phyloP scores from a whole-genome alignment of 1,284 basidiomycete genomes.

The Athelia psychrophila region DNA sequence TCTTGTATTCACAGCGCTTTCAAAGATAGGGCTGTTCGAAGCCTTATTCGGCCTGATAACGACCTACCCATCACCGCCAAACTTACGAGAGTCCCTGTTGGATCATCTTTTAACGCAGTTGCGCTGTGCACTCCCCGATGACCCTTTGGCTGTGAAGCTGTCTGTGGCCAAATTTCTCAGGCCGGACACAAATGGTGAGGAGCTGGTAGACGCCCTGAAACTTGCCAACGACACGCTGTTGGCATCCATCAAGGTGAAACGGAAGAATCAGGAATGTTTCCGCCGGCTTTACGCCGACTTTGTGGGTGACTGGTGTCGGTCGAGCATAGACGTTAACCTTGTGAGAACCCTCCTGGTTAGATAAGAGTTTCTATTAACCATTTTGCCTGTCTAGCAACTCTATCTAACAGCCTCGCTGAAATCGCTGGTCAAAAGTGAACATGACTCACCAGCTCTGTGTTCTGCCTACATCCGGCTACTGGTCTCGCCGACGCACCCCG shows the following conservation, averaged over 20 bases:
- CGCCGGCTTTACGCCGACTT: constrained; percentile 53
- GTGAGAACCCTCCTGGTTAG: constrained; percentile 34
- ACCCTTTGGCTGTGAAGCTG: constrained; percentile 51
- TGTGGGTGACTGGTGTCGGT: constrained; percentile 48
- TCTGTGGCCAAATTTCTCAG: constrained; percentile 45
- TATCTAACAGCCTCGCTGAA: constrained; percentile 22
- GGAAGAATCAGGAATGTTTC: constrained; percentile 30
- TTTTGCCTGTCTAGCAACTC: constrained; percentile 28
- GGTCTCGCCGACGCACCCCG: constrained; percentile 21
- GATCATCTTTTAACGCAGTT: constrained; percentile 53
- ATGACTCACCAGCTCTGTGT: background rate
- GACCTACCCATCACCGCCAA: constrained; percentile 49
- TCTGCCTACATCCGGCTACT: constrained; percentile 45
- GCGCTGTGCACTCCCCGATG: constrained; percentile 39
- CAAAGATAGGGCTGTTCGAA: constrained; percentile 56
- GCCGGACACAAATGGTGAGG: constrained; percentile 37
- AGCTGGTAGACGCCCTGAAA: constrained; percentile 54
- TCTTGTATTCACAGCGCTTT: constrained; percentile 42
- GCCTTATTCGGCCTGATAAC: constrained; percentile 52
- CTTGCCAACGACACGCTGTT: constrained; percentile 57
- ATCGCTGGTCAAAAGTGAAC: background rate
- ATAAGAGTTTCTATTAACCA: constrained; percentile 10
- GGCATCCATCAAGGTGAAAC: constrained; percentile 23
- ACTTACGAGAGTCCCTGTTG: constrained; percentile 46
- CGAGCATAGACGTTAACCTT: constrained; percentile 47